Base-by-base conservation (phyloP, 352 stramenopile genomes). In the Globisporangium takayamanum region DNA sequence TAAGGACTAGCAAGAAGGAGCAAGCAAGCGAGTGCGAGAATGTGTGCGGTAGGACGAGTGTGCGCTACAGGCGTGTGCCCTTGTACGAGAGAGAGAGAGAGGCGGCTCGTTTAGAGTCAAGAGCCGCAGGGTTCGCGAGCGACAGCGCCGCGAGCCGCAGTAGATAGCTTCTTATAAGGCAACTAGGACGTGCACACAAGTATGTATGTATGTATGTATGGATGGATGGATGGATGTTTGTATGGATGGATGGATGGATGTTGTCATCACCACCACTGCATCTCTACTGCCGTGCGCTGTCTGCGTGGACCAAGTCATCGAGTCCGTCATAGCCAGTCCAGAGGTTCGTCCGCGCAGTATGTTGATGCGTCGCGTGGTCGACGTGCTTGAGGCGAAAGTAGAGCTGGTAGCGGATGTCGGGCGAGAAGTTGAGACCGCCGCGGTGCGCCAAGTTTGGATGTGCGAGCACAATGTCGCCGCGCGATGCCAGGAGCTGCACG, bases 351-450 rank as follows among this genome's bases (percentile, higher is more conserved):
- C 10, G 20, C 10, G 68, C 70, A 5, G 62, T 37, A 3, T 59
- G 28, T 45, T 84, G 66, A 6, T 78, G 68, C 10, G 49, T 53
- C 18, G 73, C 61, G 44, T 89, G 67, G 20, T 74, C 59, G 18
- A 76, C 70, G 67, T 93, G 80, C 67, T 91, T 93, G 57, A 93
- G 73, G 28, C 83, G 83, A 48, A 91, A 91, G 76, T 91, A 91
- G 12, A 93, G 57, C 66, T 91, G 83, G 57, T 93, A 93, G 25
- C 80, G 79, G 46, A 93, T 81, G 56, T 93, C 74, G 0, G 77
- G 80, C 2, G 79, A 91, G 54, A 90, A 93, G 69, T 91, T 93
- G 52, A 88, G 81, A 1, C 83, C 80, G 50, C 80, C 83, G 42
- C 80, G 78, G 44, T 93, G 83, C 15, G 83, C 80, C 20, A 89